Evolutionary conservation across 2,329 filamentous ascomycete species (phyloP).

Genomic region (Sporothrix pseudoabietina): DNA sequence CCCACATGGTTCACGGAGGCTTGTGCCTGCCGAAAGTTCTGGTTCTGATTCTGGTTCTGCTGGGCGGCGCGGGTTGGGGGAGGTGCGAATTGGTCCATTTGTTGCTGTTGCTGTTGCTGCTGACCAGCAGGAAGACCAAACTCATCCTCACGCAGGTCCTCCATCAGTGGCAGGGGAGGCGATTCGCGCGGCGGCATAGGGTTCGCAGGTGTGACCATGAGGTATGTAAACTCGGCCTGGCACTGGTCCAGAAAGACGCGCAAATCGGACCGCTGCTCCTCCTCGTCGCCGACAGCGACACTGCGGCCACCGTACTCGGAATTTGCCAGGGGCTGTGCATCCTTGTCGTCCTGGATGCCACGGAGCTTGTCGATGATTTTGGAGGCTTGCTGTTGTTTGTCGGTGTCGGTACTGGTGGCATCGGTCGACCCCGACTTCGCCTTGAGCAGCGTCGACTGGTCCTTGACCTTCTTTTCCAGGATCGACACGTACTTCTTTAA

Average conservation of each 20-base stretch:
- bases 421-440: conserved; percentile 44
- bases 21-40: conserved; percentile 44
- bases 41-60: conserved; percentile 46
- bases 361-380: conserved; percentile 41
- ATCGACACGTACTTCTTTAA: conserved; percentile 88
- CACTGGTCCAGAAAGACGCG: conserved; percentile 66
- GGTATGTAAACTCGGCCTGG: conserved; percentile 66
- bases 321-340: conserved; percentile 43
- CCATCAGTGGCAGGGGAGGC: conserved; percentile 56
- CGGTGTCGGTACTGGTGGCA: conserved; percentile 43
- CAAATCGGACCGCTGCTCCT: conserved; percentile 55
- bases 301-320: conserved; percentile 51
- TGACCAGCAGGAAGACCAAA: conserved; percentile 51
- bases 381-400: conserved; percentile 54
- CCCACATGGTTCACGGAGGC: conserved; percentile 14
- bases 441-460: conserved; percentile 73
- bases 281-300: conserved; percentile 53
- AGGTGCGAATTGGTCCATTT: conserved; percentile 37
- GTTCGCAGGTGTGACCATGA: conserved; percentile 69
- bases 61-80: conserved; percentile 30
- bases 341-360: conserved; percentile 44
- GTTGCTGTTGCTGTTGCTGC: conserved; percentile 38
- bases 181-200: conserved; percentile 66
- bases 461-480: conserved; percentile 83
- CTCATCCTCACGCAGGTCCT: conserved; percentile 60